Evolutionary conservation across 352 stramenopile genomes (phyloP).

Genomic region (Globisporangium cystogenes): DNA sequence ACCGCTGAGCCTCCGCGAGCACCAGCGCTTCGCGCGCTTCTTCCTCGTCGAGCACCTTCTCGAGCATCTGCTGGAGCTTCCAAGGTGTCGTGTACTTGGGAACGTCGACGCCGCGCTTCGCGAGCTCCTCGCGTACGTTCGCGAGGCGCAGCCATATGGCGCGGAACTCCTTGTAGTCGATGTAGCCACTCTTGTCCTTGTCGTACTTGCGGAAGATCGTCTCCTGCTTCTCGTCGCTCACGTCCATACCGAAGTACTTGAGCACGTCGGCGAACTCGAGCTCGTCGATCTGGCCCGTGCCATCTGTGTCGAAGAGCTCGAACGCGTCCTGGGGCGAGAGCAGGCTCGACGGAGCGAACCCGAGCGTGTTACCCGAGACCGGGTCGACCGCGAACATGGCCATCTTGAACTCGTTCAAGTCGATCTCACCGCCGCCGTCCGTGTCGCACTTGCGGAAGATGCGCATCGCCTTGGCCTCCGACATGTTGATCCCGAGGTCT

Average conservation of each 20-base stretch:
- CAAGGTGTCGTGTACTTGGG: constrained; percentile 79
- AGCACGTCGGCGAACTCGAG: constrained; percentile 92
- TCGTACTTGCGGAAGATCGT: constrained; percentile 92
- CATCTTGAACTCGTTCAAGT: constrained; percentile 92
- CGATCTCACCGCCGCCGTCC: constrained; percentile 87
- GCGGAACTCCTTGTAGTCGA: constrained; percentile 94
- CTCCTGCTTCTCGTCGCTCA: constrained; percentile 89
- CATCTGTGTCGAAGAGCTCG: constrained; percentile 89
- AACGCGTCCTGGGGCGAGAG: constrained; percentile 88
- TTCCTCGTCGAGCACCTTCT: constrained; percentile 88
- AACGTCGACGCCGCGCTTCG: constrained; percentile 83
- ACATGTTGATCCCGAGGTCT: constrained; percentile 84
- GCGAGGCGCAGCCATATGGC: constrained; percentile 86
- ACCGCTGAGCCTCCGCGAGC: constrained; percentile 72
- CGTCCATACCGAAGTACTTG: constrained; percentile 89
- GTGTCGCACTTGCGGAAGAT: constrained; percentile 92
- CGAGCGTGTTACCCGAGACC: constrained; percentile 66
- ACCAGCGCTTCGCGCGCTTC: constrained; percentile 78
- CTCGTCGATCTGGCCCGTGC: constrained; percentile 88
- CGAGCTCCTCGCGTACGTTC: constrained; percentile 80
- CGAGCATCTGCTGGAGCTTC: constrained; percentile 84
- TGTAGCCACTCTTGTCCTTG: constrained; percentile 86
- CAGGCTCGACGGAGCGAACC: constrained; percentile 80
- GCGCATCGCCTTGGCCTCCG: constrained; percentile 82
- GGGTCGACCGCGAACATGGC: constrained; percentile 91